phyloP scores from a whole-genome alignment of 2,329 filamentous ascomycete species.

The Lachnellula willkommii region DNA sequence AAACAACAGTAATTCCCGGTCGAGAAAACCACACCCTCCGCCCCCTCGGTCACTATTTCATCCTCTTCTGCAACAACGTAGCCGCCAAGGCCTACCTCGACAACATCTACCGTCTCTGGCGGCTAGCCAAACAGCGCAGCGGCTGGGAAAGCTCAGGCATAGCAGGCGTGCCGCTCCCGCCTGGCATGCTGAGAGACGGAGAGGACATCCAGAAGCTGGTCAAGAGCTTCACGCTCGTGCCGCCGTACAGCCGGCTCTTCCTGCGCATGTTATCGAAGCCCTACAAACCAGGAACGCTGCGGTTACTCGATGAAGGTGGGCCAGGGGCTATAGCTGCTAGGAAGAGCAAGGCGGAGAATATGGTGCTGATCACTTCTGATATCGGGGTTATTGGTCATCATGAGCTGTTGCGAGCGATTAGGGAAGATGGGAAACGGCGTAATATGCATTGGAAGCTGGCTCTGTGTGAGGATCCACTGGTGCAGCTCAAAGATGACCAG shows the following conservation, averaged over 20 bases:
- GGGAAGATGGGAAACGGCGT: slow-evolving; percentile 25
- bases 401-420: slow-evolving; percentile 21
- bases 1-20: slow-evolving; percentile 54
- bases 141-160: slow-evolving; percentile 31
- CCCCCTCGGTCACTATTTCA: slow-evolving; percentile 59
- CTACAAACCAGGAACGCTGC: slow-evolving; percentile 28
- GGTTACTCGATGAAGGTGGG: slow-evolving; percentile 35
- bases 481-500: slow-evolving; percentile 3
- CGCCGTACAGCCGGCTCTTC: slow-evolving; percentile 34
- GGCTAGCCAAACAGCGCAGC: slow-evolving; percentile 39
- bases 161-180: slow-evolving; percentile 39
- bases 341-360: slow-evolving; percentile 20
- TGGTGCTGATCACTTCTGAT: slow-evolving; percentile 28
- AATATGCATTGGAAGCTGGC: slow-evolving; percentile 31
- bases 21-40: slow-evolving; percentile 60
- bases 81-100: slow-evolving; percentile 58
- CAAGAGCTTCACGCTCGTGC: slow-evolving; percentile 45
- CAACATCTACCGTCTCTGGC: slow-evolving; percentile 48
- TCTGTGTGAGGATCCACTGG: slow-evolving; percentile 12
- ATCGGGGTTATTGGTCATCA: slow-evolving; percentile 10
- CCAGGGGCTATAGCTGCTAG: slow-evolving; percentile 15
- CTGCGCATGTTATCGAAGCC: slow-evolving; percentile 33
- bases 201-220: slow-evolving; percentile 43
- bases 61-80: slow-evolving; percentile 59
- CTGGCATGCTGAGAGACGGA: slow-evolving; percentile 39